Percentiles rank a stretch among this genome's conserved stretches.
Evolutionary conservation across 805 yeast species (phyloP).

Genomic region (Tetrapisispora phaffii): DNA sequence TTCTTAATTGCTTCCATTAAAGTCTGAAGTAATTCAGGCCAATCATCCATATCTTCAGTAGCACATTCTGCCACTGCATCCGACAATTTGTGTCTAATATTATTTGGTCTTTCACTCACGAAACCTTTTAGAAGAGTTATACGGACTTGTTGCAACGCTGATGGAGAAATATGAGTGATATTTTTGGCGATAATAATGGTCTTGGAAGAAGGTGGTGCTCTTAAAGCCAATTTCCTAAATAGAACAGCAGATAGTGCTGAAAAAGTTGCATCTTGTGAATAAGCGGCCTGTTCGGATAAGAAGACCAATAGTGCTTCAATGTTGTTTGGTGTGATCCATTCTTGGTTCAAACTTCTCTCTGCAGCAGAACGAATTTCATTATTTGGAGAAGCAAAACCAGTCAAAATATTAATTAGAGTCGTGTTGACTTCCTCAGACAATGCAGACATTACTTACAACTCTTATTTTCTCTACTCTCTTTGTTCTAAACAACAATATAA

Average conservation of each 20-base stretch:
- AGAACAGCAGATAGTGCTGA: constrained; percentile 76
- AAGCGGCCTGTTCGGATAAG: constrained; percentile 68
- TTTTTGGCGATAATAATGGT: constrained; percentile 65
- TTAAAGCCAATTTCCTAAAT: constrained; percentile 76
- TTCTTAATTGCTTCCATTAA: constrained; percentile 54
- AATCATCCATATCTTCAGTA: constrained; percentile 48
- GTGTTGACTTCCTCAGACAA: constrained; percentile 53
- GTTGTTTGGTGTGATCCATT: constrained; percentile 63
- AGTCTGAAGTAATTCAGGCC: constrained; percentile 76
- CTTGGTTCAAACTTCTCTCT: constrained; percentile 58
- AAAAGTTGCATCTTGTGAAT: constrained; percentile 49
- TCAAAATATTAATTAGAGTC: constrained; percentile 46
- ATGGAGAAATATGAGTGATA: constrained; percentile 55
- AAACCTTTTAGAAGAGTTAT: constrained; percentile 64
- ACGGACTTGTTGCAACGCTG: constrained; percentile 54
- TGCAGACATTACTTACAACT: constrained; percentile 27
- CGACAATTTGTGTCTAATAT: constrained; percentile 81
- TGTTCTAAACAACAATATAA: not conserved
- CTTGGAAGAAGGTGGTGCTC: constrained; percentile 53
- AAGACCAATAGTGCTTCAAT: constrained; percentile 66
- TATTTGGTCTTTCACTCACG: constrained; percentile 52
- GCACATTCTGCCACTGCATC: constrained; percentile 94
- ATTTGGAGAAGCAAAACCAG: constrained; percentile 69
- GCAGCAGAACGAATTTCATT: constrained; percentile 68
- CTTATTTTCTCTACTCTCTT: not conserved